Base-by-base conservation (phyloP, 805 yeast species). In the Barnettozyma californica region DNA sequence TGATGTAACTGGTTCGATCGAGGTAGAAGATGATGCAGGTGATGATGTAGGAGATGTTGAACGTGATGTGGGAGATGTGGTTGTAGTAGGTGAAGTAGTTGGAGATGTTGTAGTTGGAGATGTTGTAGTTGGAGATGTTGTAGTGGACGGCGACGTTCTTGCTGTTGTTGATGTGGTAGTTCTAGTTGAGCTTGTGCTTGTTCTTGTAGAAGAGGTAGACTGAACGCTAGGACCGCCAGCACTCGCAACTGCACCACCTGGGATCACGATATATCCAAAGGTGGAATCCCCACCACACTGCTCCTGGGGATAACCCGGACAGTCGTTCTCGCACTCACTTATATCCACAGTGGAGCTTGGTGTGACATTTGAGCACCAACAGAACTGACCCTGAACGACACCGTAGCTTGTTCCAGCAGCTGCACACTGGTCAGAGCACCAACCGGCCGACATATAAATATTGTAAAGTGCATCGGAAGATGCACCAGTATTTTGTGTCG, bases 311-410 rank as follows among this genome's bases (percentile, higher is more conserved):
- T 58, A 75, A 0, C 80, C 80, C 0, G 78, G 77, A 55, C 80
- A 75, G 16, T 51, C 42, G 11, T 59, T 67, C 33, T 61, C 51
- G 52, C 79, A 74, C 9, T 56, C 43, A 13, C 56, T 41, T 10
- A 68, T 36, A 26, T 57, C 52, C 0, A 67, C 68, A 0, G 81
- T 69, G 16, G 60, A 54, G 1, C 58, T 68, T 0, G 88, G 87
- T 19, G 73, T 62, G 9, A 57, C 52, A 56, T 81, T 72, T 6
- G 86, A 72, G 59, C 89, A 83, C 83, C 84, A 83, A 61, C 89
- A 83, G 41, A 66, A 35, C 35, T 65, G 52, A n/a, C 68, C 71
- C 53, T 69, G 80, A 34, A 82, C 63, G 37, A 83, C 72, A 16
- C 80, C 88, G 49, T 71, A 78, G 52, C 67, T 74, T 4, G 37